Percentiles rank a stretch among this genome's conserved stretches.
Conservation (phyloP, 2,329 filamentous ascomycete species). For the Aspergillus hiratsukae region DNA sequence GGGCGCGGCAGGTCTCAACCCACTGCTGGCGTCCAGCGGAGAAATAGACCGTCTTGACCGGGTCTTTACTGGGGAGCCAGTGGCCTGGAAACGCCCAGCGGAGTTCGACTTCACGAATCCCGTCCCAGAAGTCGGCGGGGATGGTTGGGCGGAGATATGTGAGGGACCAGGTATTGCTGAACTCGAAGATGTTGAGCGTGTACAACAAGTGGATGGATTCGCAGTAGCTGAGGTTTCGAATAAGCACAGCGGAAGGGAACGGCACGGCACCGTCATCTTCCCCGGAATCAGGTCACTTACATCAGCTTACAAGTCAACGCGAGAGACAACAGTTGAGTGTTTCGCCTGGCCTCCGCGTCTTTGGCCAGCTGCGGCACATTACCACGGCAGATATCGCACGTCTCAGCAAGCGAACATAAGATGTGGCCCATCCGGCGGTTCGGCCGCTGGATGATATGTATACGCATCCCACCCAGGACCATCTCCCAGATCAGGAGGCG, state of each 20-base stretch:
- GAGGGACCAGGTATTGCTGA: constrained; percentile 39
- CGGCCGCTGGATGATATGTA: constrained; percentile 34
- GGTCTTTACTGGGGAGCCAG: constrained; percentile 38
- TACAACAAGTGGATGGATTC: constrained; percentile 36
- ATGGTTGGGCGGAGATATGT: constrained; percentile 35
- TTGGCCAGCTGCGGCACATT: constrained; percentile 25
- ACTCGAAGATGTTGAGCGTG: constrained; percentile 33
- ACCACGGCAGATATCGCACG: constrained; percentile 33
- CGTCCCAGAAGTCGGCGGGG: constrained; percentile 23
- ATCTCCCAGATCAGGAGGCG: constrained; percentile 36
- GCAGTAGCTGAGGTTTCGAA: constrained; percentile 23
- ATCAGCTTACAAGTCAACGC: constrained; percentile 34
- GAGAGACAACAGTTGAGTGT: constrained; percentile 22
- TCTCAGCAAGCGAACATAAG: constrained; percentile 23
- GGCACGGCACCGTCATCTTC: not conserved
- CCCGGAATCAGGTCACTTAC: constrained; percentile 14
- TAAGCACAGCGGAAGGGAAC: not conserved
- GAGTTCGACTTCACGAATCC: constrained; percentile 31
- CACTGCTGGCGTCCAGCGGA: constrained; percentile 34
- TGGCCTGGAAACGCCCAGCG: constrained; percentile 39
- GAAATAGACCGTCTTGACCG: constrained; percentile 36
- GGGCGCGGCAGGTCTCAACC: constrained; percentile 31
- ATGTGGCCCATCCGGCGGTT: constrained; percentile 30
- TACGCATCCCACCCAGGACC: constrained; percentile 26
- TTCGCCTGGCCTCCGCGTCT: constrained; percentile 5